Evolutionary conservation across 495 filamentous ascomycete species (phyloP).

Genomic region (Penicillium coffeae): DNA sequence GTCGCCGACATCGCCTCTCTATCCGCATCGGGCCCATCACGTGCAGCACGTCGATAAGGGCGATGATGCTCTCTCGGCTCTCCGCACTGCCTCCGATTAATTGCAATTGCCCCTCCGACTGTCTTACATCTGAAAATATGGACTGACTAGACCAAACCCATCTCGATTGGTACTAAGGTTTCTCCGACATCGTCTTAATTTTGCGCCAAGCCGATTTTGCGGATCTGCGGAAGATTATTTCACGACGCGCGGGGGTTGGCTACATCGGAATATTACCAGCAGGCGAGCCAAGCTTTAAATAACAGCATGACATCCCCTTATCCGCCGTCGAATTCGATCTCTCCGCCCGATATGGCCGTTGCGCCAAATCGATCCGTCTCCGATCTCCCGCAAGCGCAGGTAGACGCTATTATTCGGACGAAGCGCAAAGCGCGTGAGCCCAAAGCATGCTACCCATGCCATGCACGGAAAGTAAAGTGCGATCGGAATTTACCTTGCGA

Average conservation of each 20-base stretch:
- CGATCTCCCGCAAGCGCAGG: constrained; percentile 44
- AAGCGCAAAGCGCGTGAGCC: constrained; percentile 48
- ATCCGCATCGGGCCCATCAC: constrained; percentile 25
- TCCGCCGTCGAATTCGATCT: constrained; percentile 33
- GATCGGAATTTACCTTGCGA: constrained; percentile 70
- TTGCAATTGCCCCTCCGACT: constrained; percentile 11
- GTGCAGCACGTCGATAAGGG: constrained; percentile 10
- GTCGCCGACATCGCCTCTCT: constrained; percentile 7
- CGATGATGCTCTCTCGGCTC: constrained; percentile 10
- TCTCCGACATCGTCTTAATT: not conserved
- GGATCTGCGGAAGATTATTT: not conserved
- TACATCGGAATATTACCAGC: constrained; percentile 6
- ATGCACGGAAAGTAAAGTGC: constrained; percentile 72
- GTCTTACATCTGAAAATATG: constrained; percentile 8
- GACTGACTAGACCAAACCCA: too few relatives aligned
- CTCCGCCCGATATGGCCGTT: constrained; percentile 29
- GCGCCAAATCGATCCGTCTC: constrained; percentile 29
- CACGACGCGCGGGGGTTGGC: not conserved
- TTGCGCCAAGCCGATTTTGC: not conserved
- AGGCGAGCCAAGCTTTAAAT: not conserved
- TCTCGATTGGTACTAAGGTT: too few relatives aligned
- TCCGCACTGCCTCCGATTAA: constrained; percentile 8
- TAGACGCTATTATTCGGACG: constrained; percentile 49
- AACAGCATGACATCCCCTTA: constrained; percentile 38
- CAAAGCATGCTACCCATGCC: constrained; percentile 67